A percentile compares a stretch with the other conserved stretches of the same genome.
phyloP scores from a whole-genome alignment of 495 filamentous ascomycete species.

The Talaromyces stipitatus region DNA sequence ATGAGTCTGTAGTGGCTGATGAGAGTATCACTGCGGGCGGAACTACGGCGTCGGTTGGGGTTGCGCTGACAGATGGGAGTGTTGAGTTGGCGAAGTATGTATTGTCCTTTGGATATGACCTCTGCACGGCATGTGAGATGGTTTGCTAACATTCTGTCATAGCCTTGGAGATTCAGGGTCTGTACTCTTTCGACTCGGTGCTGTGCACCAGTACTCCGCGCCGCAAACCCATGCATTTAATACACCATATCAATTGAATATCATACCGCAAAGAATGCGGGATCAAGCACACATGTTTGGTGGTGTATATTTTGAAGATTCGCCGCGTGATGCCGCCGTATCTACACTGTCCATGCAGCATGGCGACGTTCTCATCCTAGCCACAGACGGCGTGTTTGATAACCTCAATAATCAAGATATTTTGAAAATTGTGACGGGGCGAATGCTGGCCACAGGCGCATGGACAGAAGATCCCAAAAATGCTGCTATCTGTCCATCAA shows the following conservation, averaged over 20 bases:
- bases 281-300: constrained; percentile 72
- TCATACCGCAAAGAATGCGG: constrained; percentile 73
- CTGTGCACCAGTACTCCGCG: constrained; percentile 70
- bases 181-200: constrained; percentile 73
- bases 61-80: constrained; percentile 58
- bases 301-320: constrained; percentile 69
- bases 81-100: constrained; percentile 77
- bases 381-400: constrained; percentile 94
- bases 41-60: constrained; percentile 79
- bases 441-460: constrained; percentile 65
- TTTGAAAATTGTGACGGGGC: constrained; percentile 63
- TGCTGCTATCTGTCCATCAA: constrained; percentile 50
- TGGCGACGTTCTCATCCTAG: constrained; percentile 86
- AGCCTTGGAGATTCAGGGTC: constrained; percentile 95
- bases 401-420: constrained; percentile 89
- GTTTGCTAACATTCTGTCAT: neutral
- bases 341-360: constrained; percentile 69
- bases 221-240: constrained; percentile 97
- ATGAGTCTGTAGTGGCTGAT: constrained; percentile 71
- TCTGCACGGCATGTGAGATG: no score
- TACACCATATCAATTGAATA: constrained; percentile 88
- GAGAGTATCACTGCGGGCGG: constrained; percentile 69
- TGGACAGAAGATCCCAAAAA: constrained; percentile 54
- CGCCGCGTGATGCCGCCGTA: constrained; percentile 75
- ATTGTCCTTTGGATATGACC: constrained; percentile 2